These are phyloP conservation scores for Biscogniauxia sp. DNA, from an alignment of 2,329 filamentous ascomycete genomes.

Conservation along the genomic window DNA sequence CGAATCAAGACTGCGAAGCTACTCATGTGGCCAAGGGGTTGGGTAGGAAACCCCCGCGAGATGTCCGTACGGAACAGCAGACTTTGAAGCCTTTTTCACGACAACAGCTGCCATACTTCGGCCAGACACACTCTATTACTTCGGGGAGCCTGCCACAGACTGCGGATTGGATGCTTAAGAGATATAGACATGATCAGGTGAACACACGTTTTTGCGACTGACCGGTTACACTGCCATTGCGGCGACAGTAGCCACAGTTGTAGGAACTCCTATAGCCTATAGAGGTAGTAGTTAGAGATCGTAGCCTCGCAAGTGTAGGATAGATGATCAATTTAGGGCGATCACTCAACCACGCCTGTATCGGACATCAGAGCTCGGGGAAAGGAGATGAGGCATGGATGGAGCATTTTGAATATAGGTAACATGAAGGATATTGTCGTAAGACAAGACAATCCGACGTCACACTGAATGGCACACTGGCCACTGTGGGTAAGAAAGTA, in stretches of 20 bases:
- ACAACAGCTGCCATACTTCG: not conserved
- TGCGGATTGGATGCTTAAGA: slow-evolving; percentile 3
- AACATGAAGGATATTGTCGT: slow-evolving; percentile 10
- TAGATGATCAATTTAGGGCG: slow-evolving; percentile 3
- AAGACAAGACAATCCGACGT: slow-evolving; percentile 11
- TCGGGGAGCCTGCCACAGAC: slow-evolving; percentile 2
- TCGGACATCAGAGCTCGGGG: slow-evolving; percentile 7
- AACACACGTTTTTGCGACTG: slow-evolving; percentile 48
- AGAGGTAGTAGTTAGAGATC: slow-evolving; percentile 12
- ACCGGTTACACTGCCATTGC: slow-evolving; percentile 43
- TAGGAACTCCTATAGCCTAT: slow-evolving; percentile 52
- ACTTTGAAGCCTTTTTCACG: not conserved
- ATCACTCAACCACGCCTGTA: slow-evolving; percentile 18
- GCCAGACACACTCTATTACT: not conserved
- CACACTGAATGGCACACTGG: slow-evolving; percentile 17
- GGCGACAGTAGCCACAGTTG: slow-evolving; percentile 53
- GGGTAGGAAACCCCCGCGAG: slow-evolving; percentile 10
- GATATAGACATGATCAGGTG: slow-evolving; percentile 15
- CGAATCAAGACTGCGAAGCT: slow-evolving; percentile 21
- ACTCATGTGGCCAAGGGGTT: slow-evolving; percentile 14
- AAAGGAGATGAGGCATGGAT: slow-evolving; percentile 4
- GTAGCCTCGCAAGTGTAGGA: slow-evolving; percentile 9
- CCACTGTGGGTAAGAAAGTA: slow-evolving; percentile 5
- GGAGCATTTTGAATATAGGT: slow-evolving; percentile 3
- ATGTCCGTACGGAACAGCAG: slow-evolving; percentile 7